A percentile compares a stretch with the other conserved stretches of the same genome.
These are phyloP conservation scores for Plectosphaerella cucumerina DNA, from an alignment of 2,329 filamentous ascomycete species.

Conservation along the genomic window DNA sequence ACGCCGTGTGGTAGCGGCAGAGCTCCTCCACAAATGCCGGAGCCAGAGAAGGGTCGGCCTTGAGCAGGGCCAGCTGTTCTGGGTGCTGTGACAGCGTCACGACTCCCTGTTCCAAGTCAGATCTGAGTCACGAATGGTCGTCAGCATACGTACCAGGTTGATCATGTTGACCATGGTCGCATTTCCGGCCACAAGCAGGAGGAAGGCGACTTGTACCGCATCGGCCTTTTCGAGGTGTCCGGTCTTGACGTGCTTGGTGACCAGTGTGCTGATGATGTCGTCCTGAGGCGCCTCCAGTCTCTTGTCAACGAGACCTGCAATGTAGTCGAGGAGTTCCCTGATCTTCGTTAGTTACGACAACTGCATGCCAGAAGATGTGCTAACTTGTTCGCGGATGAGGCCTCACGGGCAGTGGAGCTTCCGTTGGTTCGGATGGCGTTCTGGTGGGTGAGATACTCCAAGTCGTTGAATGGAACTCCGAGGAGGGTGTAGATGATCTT, in stretches of 20 bases:
- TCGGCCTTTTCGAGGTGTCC: slow-evolving; percentile 34
- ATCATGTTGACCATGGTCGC: slow-evolving; percentile 51
- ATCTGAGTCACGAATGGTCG: accelerated
- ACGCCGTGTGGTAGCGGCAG: slow-evolving; percentile 42
- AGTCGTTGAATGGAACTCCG: slow-evolving; percentile 41
- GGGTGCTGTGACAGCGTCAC: slow-evolving; percentile 39
- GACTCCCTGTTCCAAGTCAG: slow-evolving; percentile 28
- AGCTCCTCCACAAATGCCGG: slow-evolving; percentile 41
- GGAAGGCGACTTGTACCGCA: slow-evolving; percentile 42
- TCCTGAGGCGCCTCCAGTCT: slow-evolving; percentile 32
- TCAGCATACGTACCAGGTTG: slow-evolving; percentile 26
- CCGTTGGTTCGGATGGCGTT: slow-evolving; percentile 42
- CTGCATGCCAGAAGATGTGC: background rate
- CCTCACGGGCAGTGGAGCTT: slow-evolving; percentile 40
- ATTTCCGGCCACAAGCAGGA: slow-evolving; percentile 46
- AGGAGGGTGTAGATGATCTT: slow-evolving; percentile 47
- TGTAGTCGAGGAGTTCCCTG: slow-evolving; percentile 39
- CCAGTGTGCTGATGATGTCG: slow-evolving; percentile 42
- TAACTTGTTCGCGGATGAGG: slow-evolving; percentile 37
- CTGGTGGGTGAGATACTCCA: slow-evolving; percentile 40
- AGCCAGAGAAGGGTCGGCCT: slow-evolving; percentile 30
- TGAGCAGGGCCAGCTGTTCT: slow-evolving; percentile 34
- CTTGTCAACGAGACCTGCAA: slow-evolving; percentile 36
- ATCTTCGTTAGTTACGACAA: too few species aligned
- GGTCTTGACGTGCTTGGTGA: slow-evolving; percentile 32